Base-by-base conservation (phyloP, 2,329 filamentous ascomycete species). In the Herpotrichia juniperi region DNA sequence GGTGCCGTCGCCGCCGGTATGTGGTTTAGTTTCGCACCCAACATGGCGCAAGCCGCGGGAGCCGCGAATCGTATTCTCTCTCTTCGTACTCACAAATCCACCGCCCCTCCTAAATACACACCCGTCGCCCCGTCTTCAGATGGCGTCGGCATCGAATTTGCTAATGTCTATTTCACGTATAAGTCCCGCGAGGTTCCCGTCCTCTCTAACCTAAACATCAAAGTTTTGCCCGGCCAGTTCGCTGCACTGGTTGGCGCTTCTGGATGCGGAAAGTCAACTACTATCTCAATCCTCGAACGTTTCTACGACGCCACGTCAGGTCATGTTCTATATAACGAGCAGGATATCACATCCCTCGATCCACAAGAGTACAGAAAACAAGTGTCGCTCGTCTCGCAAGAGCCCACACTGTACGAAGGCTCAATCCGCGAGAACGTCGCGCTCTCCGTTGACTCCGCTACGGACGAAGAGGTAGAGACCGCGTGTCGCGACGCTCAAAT, bases 161-260 rank as follows among this genome's bases (percentile, higher is more conserved):
- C 89, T 14, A 89, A 96, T 59, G 93, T 97, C 2, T 90, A 94
- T 74, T 97, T 97, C 82, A 84, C 91, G 40, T 99, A 97, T 71
- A 92, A 93, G 0, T 96, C 91, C 0, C 86, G 93, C 1, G 89
- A 91, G 0, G 90, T 96, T 58, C 91, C 92, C 11, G 74, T 75
- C 7, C 67, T 78, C 8, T 71, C 69, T 25, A 73, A 78, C 53
- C 77, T 85, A 48, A 83, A 81, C 40, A 42, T 75, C 21, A 59
- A 72, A 47, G 59, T 74, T 24, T 53, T 53, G 11, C 86, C 85
- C 58, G 88, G 87, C 4, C 85, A 89, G 64, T 90, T 89, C 63
- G 86, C 83, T 0, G 88, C 87, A 1, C 77, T 91, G 1, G 87
- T 91, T 4, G 88, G 88, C 1, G 81, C 87, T 0, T 87, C 85